Base-by-base conservation (phyloP, 805 yeast genomes). In the Candida vartiovaarae region DNA sequence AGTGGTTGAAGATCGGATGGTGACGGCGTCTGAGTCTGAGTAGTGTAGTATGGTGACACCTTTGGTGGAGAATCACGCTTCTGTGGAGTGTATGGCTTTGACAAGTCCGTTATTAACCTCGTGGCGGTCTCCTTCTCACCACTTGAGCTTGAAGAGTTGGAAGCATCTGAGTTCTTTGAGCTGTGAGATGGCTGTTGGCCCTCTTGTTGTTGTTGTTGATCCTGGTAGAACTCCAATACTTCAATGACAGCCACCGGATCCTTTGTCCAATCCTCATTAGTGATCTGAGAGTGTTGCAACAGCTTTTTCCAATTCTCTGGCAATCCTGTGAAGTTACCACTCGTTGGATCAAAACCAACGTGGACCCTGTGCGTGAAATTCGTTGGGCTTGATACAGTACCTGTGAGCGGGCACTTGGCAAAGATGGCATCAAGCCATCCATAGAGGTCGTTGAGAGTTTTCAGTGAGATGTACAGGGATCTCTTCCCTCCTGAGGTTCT, bases 221-320 rank as follows among this genome's bases (percentile, higher is more conserved):
- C 73, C 47, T 69, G 74, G 46, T 87, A 87, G 58, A 88, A 88
- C 41, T 86, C 90, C 43, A 88, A 80, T 32, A 87, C 95, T 58
- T 88, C 95, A 66, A 85, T 84, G 23, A 93, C 96, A 0, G 96
- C 98, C 56, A 87, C 90, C 0, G 99, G 97, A 62, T 93, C 90
- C 51, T 84, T 86, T 57, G 84, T 80, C 75, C 90, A 93, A 58
- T 93, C 99, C 54, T 83, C 91, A 47, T 80, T 82, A 3, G 96
- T 85, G 51, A 93, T 89, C 43, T 96, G 91, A 44, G 93, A 85
- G 24, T 89, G 89, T 39, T 82, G 76, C 38, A 93, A 73, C 36
- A 90, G 70, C 52, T 81, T 76, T 51, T 88, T 91, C 99, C 99
- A 93, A 52, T 88, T 93, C 10, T 81, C 81, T 2, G 99, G 99